These are phyloP conservation scores for Larix sibirica DNA, from an alignment of 83 land plant species.

Conservation along the genomic window DNA sequence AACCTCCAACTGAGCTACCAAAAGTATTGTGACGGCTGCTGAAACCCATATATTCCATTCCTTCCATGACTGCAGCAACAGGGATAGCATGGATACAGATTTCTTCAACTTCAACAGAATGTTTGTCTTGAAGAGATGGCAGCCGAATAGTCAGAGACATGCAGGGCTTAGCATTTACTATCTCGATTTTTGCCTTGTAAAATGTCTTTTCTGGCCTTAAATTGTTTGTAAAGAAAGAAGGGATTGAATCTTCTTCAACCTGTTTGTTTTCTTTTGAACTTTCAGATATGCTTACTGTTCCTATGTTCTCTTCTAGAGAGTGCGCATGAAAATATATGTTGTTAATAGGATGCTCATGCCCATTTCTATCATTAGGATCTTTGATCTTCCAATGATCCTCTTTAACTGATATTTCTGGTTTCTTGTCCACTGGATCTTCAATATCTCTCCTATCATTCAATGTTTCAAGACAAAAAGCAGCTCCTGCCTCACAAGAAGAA, in stretches of 20 bases:
- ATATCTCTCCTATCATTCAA: not conserved
- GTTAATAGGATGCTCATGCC: not conserved
- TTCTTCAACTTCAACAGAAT: constrained; percentile 41
- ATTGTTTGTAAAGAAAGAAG: not conserved
- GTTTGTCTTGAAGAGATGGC: constrained; percentile 52
- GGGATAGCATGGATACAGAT: constrained; percentile 63
- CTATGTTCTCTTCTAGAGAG: not conserved
- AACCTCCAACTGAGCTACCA: constrained; percentile 28
- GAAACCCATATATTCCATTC: constrained; percentile 8
- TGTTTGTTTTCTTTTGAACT: not conserved
- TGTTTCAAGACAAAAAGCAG: constrained; percentile 4
- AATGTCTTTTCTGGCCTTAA: not conserved
- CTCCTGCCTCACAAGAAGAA: constrained; percentile 1
- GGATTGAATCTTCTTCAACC: constrained; percentile 1
- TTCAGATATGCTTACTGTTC: not conserved
- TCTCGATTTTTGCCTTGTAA: constrained; percentile 70
- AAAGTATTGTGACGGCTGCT: not conserved
- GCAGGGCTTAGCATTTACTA: constrained; percentile 62
- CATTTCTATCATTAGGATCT: not conserved
- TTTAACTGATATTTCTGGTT: not conserved
- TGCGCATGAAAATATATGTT: not conserved
- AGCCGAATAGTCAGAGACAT: constrained; percentile 54
- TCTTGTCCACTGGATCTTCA: not conserved
- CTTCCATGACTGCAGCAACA: constrained; percentile 16
- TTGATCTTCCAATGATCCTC: not conserved